Conservation (phyloP, 2,329 filamentous ascomycete genomes). For the Cladosporium sp. region DNA sequence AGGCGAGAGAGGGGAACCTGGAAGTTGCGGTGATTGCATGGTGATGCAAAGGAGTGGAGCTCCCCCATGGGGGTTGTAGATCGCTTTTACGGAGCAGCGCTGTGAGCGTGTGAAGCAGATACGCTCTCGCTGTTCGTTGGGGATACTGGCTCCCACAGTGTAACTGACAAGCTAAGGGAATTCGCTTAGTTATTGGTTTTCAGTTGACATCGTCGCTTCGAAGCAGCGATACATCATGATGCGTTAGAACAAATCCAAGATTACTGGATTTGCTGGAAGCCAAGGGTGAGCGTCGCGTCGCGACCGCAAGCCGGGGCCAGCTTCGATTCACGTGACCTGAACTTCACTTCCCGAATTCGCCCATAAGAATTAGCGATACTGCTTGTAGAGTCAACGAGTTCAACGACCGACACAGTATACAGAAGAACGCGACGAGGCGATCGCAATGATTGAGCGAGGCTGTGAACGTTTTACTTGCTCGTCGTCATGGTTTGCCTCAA, state of each 20-base stretch:
- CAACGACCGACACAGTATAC: not conserved
- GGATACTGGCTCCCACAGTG: not conserved
- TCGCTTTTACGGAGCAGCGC: not conserved
- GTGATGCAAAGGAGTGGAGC: not conserved
- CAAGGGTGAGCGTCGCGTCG: not conserved
- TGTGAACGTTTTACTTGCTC: too few species aligned
- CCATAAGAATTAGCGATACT: too few species aligned
- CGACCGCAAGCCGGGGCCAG: not conserved
- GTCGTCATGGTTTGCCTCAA: too few species aligned
- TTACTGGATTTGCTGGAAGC: too few species aligned
- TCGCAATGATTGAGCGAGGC: too few species aligned
- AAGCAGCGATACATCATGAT: not conserved
- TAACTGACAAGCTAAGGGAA: too few species aligned
- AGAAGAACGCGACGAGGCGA: too few species aligned
- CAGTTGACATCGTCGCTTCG: not conserved
- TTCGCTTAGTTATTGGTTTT: too few species aligned
- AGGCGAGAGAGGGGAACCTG: slow-evolving; percentile 1
- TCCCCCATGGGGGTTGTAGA: slow-evolving; percentile 3
- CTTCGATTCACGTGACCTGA: not conserved
- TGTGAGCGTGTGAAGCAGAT: not conserved
- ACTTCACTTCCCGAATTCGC: not conserved
- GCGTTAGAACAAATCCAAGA: not conserved
- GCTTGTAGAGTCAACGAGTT: not conserved
- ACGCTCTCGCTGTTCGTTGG: not conserved
- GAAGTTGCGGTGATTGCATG: not conserved